phyloP scores from a whole-genome alignment of 1,139 yeast genomes.

The Hemisphaericaspora xylofermentans region DNA sequence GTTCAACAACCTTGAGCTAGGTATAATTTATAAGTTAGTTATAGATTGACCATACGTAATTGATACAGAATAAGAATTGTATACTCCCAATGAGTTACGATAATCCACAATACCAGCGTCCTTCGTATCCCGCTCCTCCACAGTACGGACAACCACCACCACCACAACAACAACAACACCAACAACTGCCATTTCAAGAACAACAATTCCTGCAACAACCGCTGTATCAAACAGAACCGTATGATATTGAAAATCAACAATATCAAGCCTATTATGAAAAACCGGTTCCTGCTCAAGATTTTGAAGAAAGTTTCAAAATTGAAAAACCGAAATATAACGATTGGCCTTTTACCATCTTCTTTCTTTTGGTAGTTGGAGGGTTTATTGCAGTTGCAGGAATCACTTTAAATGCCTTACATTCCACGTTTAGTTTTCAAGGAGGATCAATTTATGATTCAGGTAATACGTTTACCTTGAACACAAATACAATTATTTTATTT shows the following conservation, averaged over 20 bases:
- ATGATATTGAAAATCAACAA: slow-evolving; percentile 29
- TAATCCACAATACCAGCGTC: slow-evolving; percentile 7
- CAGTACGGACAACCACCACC: not conserved
- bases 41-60: no score
- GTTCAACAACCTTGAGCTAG: no score
- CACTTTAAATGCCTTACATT: slow-evolving; percentile 61
- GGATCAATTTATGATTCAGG: slow-evolving; percentile 58
- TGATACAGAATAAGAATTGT: not conserved
- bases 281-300: slow-evolving; percentile 38
- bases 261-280: slow-evolving; percentile 25
- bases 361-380: slow-evolving; percentile 61
- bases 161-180: not conserved
- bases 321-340: slow-evolving; percentile 71
- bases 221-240: slow-evolving; percentile 5
- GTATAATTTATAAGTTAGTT: no score
- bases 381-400: slow-evolving; percentile 72
- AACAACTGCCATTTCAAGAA: not conserved
- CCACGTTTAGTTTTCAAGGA: slow-evolving; percentile 58
- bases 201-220: slow-evolving; percentile 8
- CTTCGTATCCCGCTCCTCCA: slow-evolving; percentile 6
- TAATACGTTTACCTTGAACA: slow-evolving; percentile 61
- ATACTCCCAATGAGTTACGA: slow-evolving; percentile 7
- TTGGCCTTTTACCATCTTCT: slow-evolving; percentile 67
- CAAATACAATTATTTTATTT: slow-evolving; percentile 71
- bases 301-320: slow-evolving; percentile 66